phyloP scores from a whole-genome alignment of 2,329 filamentous ascomycete genomes.

The Phyllosticta paracitricarpa region DNA sequence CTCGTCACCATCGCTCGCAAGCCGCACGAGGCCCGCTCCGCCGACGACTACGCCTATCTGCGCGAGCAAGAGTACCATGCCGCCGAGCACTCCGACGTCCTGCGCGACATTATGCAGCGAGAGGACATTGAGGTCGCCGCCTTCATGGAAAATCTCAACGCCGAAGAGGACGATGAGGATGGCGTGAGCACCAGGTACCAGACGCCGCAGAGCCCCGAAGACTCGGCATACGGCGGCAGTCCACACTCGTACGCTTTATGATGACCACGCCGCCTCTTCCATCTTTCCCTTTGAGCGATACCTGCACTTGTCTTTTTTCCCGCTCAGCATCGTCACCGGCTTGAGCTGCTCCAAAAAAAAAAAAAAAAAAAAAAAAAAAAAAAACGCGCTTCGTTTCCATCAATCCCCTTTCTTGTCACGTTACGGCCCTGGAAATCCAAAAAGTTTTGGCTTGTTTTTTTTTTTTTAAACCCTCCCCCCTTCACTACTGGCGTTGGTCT shows the following conservation, averaged over 20 bases:
- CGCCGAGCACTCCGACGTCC: background rate
- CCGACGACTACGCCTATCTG: background rate
- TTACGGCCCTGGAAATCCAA: background rate
- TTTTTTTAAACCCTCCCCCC: no score
- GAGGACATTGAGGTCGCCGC: constrained; percentile 19
- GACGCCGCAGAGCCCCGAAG: background rate
- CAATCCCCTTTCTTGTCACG: background rate
- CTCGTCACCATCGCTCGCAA: background rate
- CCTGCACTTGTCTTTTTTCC: background rate
- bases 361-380: no score
- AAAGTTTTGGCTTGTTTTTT: background rate
- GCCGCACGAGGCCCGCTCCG: background rate
- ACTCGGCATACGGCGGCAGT: background rate
- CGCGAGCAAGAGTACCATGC: background rate
- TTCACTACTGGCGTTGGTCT: background rate
- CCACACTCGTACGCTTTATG: background rate
- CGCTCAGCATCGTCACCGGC: background rate
- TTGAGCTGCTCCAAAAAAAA: background rate
- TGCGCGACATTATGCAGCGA: background rate
- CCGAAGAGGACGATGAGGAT: background rate
- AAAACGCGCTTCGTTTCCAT: background rate
- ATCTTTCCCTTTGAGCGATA: background rate
- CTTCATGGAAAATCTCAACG: background rate
- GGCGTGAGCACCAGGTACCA: background rate
- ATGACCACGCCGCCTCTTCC: background rate